Evolutionary conservation across 352 stramenopile species (phyloP).

Genomic region (Pseudoperonospora humuli): DNA sequence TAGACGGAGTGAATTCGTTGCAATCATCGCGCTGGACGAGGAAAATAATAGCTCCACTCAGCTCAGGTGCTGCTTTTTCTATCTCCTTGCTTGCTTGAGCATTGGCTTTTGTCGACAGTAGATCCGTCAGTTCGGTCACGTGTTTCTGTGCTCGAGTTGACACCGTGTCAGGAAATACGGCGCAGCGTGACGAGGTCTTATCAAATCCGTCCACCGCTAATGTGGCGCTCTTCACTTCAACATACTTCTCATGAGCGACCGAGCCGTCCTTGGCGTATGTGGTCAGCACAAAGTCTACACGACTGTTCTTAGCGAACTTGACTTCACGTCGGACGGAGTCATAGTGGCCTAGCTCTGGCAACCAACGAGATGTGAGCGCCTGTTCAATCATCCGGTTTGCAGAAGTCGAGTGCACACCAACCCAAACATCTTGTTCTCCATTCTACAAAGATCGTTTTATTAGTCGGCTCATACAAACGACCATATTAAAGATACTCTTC

Average conservation of each 20-base stretch:
- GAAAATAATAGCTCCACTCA: conserved; percentile 61
- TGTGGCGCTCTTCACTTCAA: conserved; percentile 84
- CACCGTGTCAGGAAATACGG: conserved; percentile 75
- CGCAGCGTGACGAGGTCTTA: conserved; percentile 21
- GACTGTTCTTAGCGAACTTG: conserved; percentile 73
- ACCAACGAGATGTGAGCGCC: conserved; percentile 49
- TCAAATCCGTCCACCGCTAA: conserved; percentile 24
- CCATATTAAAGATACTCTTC: background rate
- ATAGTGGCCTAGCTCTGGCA: conserved; percentile 52
- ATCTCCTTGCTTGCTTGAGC: conserved; percentile 5
- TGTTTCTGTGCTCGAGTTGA: conserved; percentile 72
- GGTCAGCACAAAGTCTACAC: conserved; percentile 77
- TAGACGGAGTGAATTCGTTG: conserved; percentile 53
- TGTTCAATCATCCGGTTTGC: conserved; percentile 78
- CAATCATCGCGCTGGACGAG: conserved; percentile 77
- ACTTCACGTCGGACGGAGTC: conserved; percentile 59
- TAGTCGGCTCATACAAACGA: background rate
- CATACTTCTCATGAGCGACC: conserved; percentile 51
- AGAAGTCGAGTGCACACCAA: conserved; percentile 68
- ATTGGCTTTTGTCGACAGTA: conserved; percentile 25
- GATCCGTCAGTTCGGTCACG: conserved; percentile 60
- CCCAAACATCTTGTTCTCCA: conserved; percentile 54
- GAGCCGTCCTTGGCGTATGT: conserved; percentile 22
- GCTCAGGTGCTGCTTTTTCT: conserved; percentile 4
- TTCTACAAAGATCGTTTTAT: conserved; percentile 36